Evolutionary conservation across 1,139 yeast genomes (phyloP).

Genomic region (Kurtzmaniella quercitrusa): DNA sequence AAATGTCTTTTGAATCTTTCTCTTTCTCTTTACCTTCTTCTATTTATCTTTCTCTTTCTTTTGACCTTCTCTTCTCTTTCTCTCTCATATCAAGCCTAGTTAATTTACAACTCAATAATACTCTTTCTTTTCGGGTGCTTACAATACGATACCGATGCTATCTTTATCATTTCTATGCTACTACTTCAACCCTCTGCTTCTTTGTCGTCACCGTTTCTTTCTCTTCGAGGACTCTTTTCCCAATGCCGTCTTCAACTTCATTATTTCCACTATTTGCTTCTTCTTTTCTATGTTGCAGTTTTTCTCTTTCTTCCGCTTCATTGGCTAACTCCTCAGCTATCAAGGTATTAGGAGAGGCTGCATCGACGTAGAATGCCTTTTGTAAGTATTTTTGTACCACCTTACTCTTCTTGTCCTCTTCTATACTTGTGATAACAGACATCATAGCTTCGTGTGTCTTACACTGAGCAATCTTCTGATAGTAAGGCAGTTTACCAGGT

Average conservation of each 20-base stretch:
- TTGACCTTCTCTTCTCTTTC: too few species aligned
- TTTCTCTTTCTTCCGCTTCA: constrained; percentile 16
- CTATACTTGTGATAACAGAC: constrained; percentile 22
- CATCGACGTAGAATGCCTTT: constrained; percentile 1
- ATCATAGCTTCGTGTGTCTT: constrained; percentile 53
- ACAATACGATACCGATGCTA: too few species aligned
- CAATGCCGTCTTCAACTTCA: background rate
- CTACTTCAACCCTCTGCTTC: constrained; percentile 3
- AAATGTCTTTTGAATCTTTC: too few species aligned
- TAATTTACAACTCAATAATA: too few species aligned
- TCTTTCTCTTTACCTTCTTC: too few species aligned
- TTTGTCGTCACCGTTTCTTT: constrained; percentile 4
- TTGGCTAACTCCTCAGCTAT: constrained; percentile 11
- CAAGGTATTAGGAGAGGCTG: background rate
- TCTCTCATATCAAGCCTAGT: too few species aligned
- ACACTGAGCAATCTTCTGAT: constrained; percentile 52
- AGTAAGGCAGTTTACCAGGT: constrained; percentile 70
- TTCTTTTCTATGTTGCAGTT: constrained; percentile 11
- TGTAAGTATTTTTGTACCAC: constrained; percentile 32
- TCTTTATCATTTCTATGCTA: background rate
- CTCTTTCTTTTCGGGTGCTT: too few species aligned
- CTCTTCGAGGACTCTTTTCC: background rate
- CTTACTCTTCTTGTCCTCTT: constrained; percentile 26
- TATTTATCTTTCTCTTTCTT: too few species aligned
- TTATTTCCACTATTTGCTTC: constrained; percentile 21